Percentiles rank a stretch among this genome's conserved stretches.
Evolutionary conservation across 1,284 basidiomycete species (phyloP).

Genomic region (Phenoliferia sp.): DNA sequence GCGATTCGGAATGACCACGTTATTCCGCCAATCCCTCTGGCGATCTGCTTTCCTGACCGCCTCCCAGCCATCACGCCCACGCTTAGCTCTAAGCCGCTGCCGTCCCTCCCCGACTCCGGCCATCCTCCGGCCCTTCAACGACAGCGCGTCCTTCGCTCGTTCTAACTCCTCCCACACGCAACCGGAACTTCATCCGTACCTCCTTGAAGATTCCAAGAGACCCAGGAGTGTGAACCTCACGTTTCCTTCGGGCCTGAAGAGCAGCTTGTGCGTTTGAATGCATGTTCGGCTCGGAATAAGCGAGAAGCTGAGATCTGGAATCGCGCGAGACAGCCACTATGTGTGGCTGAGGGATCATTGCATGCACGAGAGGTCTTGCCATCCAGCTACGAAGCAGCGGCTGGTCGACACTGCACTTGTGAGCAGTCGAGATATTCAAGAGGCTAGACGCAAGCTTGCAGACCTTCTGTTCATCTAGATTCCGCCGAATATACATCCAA

Average conservation of each 20-base stretch:
- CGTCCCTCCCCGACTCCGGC: neutral
- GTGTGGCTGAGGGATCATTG: conserved; percentile 81
- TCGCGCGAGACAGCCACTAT: conserved; percentile 56
- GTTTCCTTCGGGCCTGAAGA: neutral
- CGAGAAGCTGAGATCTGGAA: neutral
- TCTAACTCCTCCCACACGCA: neutral
- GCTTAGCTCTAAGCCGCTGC: neutral
- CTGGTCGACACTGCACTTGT: conserved; percentile 72
- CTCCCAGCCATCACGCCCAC: neutral
- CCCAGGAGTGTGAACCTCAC: neutral
- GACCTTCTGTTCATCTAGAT: too few relatives aligned
- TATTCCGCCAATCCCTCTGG: neutral
- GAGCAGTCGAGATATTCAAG: neutral
- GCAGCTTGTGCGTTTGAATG: neutral
- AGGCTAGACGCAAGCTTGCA: too few relatives aligned
- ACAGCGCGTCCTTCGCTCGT: too few relatives aligned
- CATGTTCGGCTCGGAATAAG: neutral
- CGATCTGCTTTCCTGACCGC: neutral
- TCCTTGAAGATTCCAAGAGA: neutral
- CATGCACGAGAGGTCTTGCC: conserved; percentile 80
- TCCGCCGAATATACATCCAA: conserved; percentile 63
- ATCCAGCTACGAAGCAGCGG: conserved; percentile 83
- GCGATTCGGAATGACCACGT: neutral
- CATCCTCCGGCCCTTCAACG: too few relatives aligned
- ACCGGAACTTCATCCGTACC: neutral